Conservation (phyloP, 768 basidiomycete genomes). For the Piloderma croceum region DNA sequence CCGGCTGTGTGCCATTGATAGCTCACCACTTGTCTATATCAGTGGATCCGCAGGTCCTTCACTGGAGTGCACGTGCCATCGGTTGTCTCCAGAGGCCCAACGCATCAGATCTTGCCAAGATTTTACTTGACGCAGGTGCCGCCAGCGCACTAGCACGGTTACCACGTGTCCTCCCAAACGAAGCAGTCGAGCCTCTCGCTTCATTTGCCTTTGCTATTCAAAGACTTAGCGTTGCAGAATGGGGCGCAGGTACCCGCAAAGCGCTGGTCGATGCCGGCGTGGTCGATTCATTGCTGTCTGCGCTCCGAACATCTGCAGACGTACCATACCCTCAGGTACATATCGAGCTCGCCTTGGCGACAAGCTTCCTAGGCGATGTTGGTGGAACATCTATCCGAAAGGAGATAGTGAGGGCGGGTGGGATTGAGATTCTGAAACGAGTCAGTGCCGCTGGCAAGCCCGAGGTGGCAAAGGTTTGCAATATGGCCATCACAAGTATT, state of each 20-base stretch:
- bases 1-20: conserved; percentile 16
- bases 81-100: conserved; percentile 26
- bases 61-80: conserved; percentile 18
- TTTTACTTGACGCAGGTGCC: conserved; percentile 20
- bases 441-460: conserved; percentile 10
- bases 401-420: conserved; percentile 25
- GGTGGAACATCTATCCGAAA: conserved; percentile 21
- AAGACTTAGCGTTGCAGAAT: conserved; percentile 22
- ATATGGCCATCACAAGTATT: conserved; percentile 19
- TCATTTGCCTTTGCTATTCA: conserved; percentile 24
- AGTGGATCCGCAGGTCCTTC: conserved; percentile 16
- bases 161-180: conserved; percentile 20
- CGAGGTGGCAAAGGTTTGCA: conserved; percentile 23
- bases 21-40: conserved; percentile 15
- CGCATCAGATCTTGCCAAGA: conserved; percentile 19
- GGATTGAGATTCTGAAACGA: conserved; percentile 20
- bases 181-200: conserved; percentile 20
- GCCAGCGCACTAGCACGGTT: conserved; percentile 21
- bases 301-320: conserved; percentile 20
- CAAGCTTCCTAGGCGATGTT: conserved; percentile 22
- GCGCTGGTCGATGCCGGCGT: conserved; percentile 23
- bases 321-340: conserved; percentile 20
- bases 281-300: conserved; percentile 23
- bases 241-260: conserved; percentile 20
- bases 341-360: conserved; percentile 21